Percentiles rank a stretch among this genome's conserved stretches.
These are phyloP conservation scores for Acanthamoeba royreba DNA, from an alignment of 208 protist genomes.

Conservation along the genomic window DNA sequence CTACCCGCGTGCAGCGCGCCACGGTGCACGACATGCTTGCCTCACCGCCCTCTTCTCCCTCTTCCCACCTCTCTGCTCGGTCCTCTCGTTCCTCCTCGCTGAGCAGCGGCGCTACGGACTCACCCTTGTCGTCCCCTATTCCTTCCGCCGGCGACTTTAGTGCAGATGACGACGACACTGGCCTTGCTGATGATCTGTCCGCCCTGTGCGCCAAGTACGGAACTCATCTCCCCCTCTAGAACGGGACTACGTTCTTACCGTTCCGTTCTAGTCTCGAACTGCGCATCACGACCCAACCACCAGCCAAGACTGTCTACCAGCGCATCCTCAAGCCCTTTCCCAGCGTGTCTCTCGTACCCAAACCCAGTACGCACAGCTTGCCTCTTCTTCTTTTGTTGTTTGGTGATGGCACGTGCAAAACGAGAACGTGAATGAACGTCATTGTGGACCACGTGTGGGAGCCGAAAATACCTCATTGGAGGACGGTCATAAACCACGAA, in stretches of 20 bases:
- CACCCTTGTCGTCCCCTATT: background rate
- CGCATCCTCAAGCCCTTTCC: slow-evolving; percentile 73
- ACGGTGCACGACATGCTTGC: too few species aligned
- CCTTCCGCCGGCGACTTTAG: background rate
- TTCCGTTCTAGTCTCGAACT: slow-evolving; percentile 37
- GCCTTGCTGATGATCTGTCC: background rate
- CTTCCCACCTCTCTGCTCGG: too few species aligned
- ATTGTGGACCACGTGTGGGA: too few species aligned
- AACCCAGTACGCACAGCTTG: background rate
- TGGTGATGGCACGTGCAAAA: slow-evolving; percentile 49
- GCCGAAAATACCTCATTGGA: too few species aligned
- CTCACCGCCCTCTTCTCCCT: too few species aligned
- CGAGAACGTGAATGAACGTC: background rate
- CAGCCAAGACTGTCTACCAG: slow-evolving; percentile 68
- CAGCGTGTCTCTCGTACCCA: background rate
- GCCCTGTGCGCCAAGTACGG: background rate
- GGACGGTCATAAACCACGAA: background rate
- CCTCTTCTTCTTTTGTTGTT: background rate
- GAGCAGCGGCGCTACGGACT: background rate
- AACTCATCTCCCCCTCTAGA: background rate
- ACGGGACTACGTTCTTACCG: background rate
- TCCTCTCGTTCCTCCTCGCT: background rate
- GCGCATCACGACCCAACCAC: slow-evolving; percentile 65
- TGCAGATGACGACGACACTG: background rate
- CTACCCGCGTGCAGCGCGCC: too few species aligned